A percentile compares a stretch with the other conserved stretches of the same genome.
Conservation (phyloP, 805 yeast species). For the Cyberlindnera petersonii region DNA sequence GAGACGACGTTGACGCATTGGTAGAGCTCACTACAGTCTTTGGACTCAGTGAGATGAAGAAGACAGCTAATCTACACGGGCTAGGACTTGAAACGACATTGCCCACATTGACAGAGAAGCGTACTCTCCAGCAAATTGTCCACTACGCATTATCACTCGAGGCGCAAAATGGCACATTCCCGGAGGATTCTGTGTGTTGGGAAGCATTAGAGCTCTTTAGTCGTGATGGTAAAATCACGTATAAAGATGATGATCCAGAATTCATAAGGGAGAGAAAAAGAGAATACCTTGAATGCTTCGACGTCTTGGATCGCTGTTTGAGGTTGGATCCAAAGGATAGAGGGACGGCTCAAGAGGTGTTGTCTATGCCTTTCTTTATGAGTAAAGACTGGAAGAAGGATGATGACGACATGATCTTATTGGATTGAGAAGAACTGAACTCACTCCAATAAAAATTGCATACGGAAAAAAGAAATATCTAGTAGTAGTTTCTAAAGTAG, state of each 20-base stretch:
- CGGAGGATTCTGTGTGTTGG: constrained; percentile 66
- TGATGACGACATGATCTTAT: constrained; percentile 18
- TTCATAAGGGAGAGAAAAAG: constrained; percentile 9
- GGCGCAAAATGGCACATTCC: constrained; percentile 54
- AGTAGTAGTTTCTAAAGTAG: too few relatives aligned
- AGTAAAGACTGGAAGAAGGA: too few relatives aligned
- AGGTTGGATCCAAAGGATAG: constrained; percentile 76
- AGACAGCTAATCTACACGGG: constrained; percentile 83
- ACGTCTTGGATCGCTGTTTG: constrained; percentile 45
- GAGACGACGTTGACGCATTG: constrained; percentile 89
- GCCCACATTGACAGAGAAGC: constrained; percentile 39
- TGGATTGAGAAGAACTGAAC: constrained; percentile 1
- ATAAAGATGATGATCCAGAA: constrained; percentile 6
- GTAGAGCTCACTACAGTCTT: constrained; percentile 79
- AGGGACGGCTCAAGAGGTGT: constrained; percentile 74
- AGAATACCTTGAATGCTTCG: constrained; percentile 23
- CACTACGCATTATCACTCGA: constrained; percentile 43
- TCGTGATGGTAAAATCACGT: constrained; percentile 7
- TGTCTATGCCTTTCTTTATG: constrained; percentile 33
- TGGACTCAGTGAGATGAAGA: constrained; percentile 68
- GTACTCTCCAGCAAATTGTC: constrained; percentile 35
- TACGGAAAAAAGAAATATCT: too few relatives aligned
- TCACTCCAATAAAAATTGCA: not conserved
- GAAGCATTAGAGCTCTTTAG: constrained; percentile 49
- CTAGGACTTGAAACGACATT: constrained; percentile 71